Base-by-base conservation (phyloP, 352 stramenopile genomes). In the Phytopythium litorale region DNA sequence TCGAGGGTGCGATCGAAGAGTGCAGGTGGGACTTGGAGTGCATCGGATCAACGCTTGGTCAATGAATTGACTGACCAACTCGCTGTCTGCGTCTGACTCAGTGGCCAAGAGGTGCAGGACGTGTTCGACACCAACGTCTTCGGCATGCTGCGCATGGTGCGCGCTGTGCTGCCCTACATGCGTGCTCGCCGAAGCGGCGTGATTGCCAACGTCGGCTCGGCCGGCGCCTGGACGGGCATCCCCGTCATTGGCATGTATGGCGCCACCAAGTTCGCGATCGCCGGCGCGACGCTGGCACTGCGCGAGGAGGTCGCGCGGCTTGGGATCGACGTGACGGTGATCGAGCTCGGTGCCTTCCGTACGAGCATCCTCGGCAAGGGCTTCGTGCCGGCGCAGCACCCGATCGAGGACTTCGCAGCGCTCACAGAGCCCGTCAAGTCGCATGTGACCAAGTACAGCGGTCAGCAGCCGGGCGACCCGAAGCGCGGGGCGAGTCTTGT, bases 61-160 rank as follows among this genome's bases (percentile, higher is more conserved):
- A 43, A 18, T 0, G 37, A 15, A 45, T 7, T 45, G 16, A 45
- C 16, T 3, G 0, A 45, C 28, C 28, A 32, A 32, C 28, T 21
- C 3, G 16, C 19, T 49, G 18, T 15, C 18, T 21, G 1, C 40
- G 5, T 25, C 42, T 25, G 42, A 25, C 5, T 23, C 42, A 49
- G 65, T 23, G 65, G 68, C 13, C 53, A 79, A 38, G 75, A 81
- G 38, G 60, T 83, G 32, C 56, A 67, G 19, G 67, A 66, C 19
- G 55, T 72, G 52, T 83, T 72, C 70, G 69, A 77, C 62, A 80
- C 75, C 33, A 80, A 83, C 42, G 69, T 83, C 7, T 84, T 81
- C 33, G 75, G 75, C 30, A 64, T 77, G 62, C 54, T 76, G 53
- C 59, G 58, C 6, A 56, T 78, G 40, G 23, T 75, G 32, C 70